Conservation (phyloP, 2,329 filamentous ascomycete species). For the Aureobasidium musti region DNA sequence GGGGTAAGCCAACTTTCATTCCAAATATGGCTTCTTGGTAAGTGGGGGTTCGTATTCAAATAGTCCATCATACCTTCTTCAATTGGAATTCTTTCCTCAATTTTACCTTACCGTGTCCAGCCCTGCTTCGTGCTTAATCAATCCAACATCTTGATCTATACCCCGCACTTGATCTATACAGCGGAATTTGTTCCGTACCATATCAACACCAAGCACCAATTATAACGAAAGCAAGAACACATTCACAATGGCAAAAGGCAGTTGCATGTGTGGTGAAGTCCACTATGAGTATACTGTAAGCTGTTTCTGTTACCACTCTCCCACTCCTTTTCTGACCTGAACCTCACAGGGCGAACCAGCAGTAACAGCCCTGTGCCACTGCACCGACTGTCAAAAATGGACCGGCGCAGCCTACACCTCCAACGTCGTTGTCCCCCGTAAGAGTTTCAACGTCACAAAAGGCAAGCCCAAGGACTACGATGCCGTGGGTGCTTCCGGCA, state of each 20-base stretch:
- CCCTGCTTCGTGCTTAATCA: neutral
- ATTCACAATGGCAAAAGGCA: constrained; percentile 36
- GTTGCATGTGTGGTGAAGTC: constrained; percentile 39
- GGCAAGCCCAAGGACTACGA: constrained; percentile 55
- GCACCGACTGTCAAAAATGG: constrained; percentile 58
- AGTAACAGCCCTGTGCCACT: constrained; percentile 55
- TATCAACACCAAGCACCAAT: neutral
- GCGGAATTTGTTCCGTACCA: constrained; percentile 3
- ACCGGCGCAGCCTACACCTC: constrained; percentile 58
- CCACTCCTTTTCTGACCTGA: neutral
- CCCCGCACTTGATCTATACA: constrained; percentile 1
- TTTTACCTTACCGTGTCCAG: neutral
- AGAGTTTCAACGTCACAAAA: constrained; percentile 53
- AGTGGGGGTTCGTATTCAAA: constrained; percentile 1
- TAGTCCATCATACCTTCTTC: constrained; percentile 5
- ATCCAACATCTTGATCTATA: neutral
- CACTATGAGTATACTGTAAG: constrained; percentile 38
- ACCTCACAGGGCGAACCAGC: constrained; percentile 45
- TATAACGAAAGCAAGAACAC: neutral
- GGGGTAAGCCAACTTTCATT: constrained; percentile 9
- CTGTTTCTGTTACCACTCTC: neutral
- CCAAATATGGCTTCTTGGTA: neutral
- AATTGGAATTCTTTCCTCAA: neutral
- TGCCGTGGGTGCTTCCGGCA: constrained; percentile 52
- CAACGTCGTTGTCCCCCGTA: constrained; percentile 55